These are phyloP conservation scores for Patellifolia procumbens DNA, from an alignment of 179 eudicot species.

Conservation along the genomic window DNA sequence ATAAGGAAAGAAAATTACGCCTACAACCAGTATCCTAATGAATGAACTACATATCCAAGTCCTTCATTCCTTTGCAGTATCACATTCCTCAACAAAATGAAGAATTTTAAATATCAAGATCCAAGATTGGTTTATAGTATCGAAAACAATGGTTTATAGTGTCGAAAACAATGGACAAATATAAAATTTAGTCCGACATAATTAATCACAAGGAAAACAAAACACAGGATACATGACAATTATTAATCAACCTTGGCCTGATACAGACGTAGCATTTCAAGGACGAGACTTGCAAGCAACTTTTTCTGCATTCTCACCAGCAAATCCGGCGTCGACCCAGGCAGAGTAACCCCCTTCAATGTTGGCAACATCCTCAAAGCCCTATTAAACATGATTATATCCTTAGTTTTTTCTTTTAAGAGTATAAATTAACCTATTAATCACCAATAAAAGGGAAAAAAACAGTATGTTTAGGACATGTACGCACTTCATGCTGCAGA, in stretches of 20 bases:
- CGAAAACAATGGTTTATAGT: no score
- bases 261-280: constrained; percentile 12
- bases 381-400: constrained; percentile 28
- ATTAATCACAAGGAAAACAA: not conserved
- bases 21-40: no score
- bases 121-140: no score
- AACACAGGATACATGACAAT: not conserved
- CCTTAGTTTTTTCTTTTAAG: not conserved
- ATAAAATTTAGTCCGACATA: no score
- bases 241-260: not conserved
- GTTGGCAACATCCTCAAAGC: constrained; percentile 49
- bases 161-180: not conserved
- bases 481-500: constrained; percentile 48
- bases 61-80: no score
- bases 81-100: no score
- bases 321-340: constrained; percentile 54
- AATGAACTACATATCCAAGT: no score
- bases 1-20: no score
- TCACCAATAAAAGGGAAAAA: not conserved
- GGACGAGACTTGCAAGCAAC: constrained; percentile 40
- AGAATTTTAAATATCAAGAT: no score
- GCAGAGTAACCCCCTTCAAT: constrained; percentile 62
- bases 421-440: not conserved
- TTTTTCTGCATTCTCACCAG: constrained; percentile 39
- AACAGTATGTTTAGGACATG: no score